Base-by-base conservation (phyloP, 2,329 filamentous ascomycete genomes). In the Epichloe sp. region DNA sequence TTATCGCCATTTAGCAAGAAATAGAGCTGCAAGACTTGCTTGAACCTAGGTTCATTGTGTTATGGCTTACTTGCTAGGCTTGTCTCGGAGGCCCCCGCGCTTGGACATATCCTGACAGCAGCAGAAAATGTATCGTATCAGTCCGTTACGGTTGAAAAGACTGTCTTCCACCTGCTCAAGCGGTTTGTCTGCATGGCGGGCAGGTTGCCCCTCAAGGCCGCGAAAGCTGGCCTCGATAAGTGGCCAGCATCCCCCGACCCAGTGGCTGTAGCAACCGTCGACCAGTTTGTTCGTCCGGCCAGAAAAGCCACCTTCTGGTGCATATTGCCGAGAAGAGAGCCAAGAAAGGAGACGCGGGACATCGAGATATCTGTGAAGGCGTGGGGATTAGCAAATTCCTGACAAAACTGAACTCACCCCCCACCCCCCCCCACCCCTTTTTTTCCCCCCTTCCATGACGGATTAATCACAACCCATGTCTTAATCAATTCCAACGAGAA, bases 231-330 rank as follows among this genome's bases (percentile, higher is more conserved):
- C 87, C 71, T 96, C 86, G 58, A 97, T 75, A 57, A 98, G 70
- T 44, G 91, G 85, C 88, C 90, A 98, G 71, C 90, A 97, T 50
- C 86, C 86, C 50, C 93, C 93, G 36, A 95, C 85, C 93, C 93
- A 98, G 68, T 96, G 91, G 65, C 88, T 95, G 71, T 98, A 98
- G 71, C 93, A 98, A 44, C 91, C 93, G 67, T 98, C 93, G 35
- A 97, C 93, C 35, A 98, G 77, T 71, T 98, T 98, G 75, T 97
- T 97, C 31, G 91, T 95, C 59, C 93, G 85, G 54, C 93, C 93
- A 41, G 88, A 86, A 63, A 95, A 90, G 37, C 93, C 93, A 56
- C 90, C 90, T 66, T 97, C 93, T 3, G 91, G 93, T 34, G 83
- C 82, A 65, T 91, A 86, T 67, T 98, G 93, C 53, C 89, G 83